Base-by-base conservation (phyloP, 1,284 basidiomycete genomes). In the Sparassis latifolia region DNA sequence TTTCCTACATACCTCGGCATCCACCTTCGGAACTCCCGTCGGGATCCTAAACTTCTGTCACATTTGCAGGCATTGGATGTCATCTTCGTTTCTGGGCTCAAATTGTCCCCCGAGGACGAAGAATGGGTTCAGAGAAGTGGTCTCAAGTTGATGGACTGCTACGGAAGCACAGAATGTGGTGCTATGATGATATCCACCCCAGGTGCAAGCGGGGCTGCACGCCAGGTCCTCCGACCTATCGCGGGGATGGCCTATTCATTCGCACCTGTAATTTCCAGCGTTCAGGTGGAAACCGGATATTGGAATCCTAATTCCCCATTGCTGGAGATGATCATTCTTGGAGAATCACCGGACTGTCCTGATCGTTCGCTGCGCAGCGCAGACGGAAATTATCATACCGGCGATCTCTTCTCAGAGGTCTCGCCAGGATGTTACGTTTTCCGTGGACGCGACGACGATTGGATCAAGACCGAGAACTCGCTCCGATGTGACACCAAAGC, bases 401-500 rank as follows among this genome's bases (percentile, higher is more conserved):
- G 84, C 2, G 84, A 87, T 62, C 68, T 87, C n/a, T 87, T 87
- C 71, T 74, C 79, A 57, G 78, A 84, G 61, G 70, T 72, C 29
- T 54, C 67, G 2, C 70, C 77, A 0, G 81, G 80, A 0, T 66
- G 66, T 52, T 87, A 80, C 64, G 60, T 78, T 40, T 82, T 76
- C 57, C 76, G 81, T 43, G 85, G 84, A 27, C 75, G 84, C 39
- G 78, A 86, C 54, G 84, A 87, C 54, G 84, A 87, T 62, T 87
- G 84, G 84, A 87, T 87, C 64, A 87, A 87, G 69, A 83, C 80
- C 44, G 80, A 85, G 61, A 85, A 78, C 62, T 82, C 84, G 58
- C 68, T 87, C 52, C 76, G 83, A 41, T 86, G 85, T 58, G 84
- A 87, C 60, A 86, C 84, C 41, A 84, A 80, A 72, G 76, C 85